phyloP scores from a whole-genome alignment of 768 basidiomycete species.

The Russula lepida region DNA sequence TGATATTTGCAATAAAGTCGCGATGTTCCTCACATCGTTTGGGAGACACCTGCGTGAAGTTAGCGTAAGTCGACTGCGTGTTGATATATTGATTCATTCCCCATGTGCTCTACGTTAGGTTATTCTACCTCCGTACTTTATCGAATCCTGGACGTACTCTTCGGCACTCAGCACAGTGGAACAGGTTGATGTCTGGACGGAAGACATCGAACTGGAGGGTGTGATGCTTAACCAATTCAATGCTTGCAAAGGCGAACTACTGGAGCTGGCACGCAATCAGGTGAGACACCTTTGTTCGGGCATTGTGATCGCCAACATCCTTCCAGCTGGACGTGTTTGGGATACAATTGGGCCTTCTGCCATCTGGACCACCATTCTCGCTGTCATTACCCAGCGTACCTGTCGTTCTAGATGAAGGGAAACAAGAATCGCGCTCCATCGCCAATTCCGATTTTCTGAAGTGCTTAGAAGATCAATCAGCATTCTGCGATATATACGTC shows the following conservation, averaged over 20 bases:
- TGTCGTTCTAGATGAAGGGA: constrained; percentile 19
- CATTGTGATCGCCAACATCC: constrained; percentile 4
- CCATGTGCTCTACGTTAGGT: constrained; percentile 28
- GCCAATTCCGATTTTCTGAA: constrained; percentile 53
- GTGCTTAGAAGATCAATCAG: constrained; percentile 44
- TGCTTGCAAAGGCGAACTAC: constrained; percentile 80
- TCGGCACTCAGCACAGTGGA: constrained; percentile 79
- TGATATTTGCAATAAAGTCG: constrained; percentile 65
- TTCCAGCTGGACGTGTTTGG: constrained; percentile 80
- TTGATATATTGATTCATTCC: constrained; percentile 2
- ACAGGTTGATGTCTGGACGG: constrained; percentile 66
- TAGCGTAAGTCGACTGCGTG: constrained; percentile 41
- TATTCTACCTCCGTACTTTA: constrained; percentile 57
- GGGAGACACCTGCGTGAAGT: constrained; percentile 66
- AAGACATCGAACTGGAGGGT: constrained; percentile 40
- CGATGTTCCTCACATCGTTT: constrained; percentile 69
- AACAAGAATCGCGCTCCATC: constrained; percentile 32
- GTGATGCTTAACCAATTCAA: constrained; percentile 43
- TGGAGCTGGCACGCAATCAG: constrained; percentile 84
- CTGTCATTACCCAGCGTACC: constrained; percentile 31
- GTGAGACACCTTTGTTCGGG: constrained; percentile 26
- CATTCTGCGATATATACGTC: constrained; percentile 75
- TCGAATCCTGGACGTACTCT: constrained; percentile 92
- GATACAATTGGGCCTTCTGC: constrained; percentile 62
- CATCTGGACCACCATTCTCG: constrained; percentile 64